A percentile compares a stretch with the other conserved stretches of the same genome.
phyloP scores from a whole-genome alignment of 805 yeast genomes.

The Teunomyces kruisii region DNA sequence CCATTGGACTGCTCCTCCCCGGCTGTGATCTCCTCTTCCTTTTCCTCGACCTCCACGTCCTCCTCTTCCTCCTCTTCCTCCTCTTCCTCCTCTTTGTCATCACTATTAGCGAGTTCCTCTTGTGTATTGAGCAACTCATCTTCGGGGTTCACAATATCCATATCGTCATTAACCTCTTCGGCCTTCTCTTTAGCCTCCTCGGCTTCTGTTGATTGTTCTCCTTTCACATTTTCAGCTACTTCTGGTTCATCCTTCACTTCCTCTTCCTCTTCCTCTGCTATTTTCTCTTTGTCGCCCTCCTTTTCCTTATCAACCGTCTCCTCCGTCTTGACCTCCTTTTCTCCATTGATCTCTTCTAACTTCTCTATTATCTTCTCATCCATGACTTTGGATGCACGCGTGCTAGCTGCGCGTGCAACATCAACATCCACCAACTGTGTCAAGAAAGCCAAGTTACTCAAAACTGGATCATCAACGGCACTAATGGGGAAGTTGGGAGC shows the following conservation, averaged over 20 bases:
- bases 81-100: conserved; percentile 7
- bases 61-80: conserved; percentile 9
- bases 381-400: conserved; percentile 53
- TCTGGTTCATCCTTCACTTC: conserved; percentile 4
- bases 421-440: conserved; percentile 83
- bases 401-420: conserved; percentile 80
- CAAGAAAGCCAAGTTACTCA: conserved; percentile 88
- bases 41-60: conserved; percentile 10
- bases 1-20: conserved; percentile 6
- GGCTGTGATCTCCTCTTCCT: conserved; percentile 8
- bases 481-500: conserved; percentile 84
- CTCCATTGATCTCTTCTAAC: conserved; percentile 31
- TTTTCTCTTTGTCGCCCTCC: conserved; percentile 7
- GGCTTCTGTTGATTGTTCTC: background rate
- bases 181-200: conserved; percentile 6
- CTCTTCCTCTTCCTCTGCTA: conserved; percentile 11
- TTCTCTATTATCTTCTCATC: conserved; percentile 44
- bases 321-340: conserved; percentile 7
- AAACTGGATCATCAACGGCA: conserved; percentile 86
- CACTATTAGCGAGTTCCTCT: conserved; percentile 1
- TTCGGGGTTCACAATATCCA: conserved; percentile 11
- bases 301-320: conserved; percentile 7
- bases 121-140: conserved; percentile 4
- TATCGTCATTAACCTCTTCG: conserved; percentile 13
- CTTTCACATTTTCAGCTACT: background rate